A percentile compares a stretch with the other conserved stretches of the same genome.
Conservation (phyloP, 225 moss, liverwort and hornwort genomes). For the Bryum argenteum region DNA sequence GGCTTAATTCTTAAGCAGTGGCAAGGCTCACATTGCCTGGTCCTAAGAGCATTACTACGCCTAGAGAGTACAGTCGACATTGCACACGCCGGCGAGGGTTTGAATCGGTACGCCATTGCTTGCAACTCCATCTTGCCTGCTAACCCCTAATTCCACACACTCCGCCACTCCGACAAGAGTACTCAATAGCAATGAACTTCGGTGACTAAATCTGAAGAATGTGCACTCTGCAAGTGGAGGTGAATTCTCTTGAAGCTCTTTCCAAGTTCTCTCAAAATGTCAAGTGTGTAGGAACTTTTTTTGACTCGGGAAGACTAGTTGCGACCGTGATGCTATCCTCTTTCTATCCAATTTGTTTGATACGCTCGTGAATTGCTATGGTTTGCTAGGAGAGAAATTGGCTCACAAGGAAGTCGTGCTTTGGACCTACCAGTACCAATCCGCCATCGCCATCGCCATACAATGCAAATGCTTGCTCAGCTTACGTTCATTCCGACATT, state of each 20-base stretch:
- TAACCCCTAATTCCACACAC: constrained; percentile 22
- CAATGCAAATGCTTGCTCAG: constrained; percentile 2
- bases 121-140: constrained; percentile 36
- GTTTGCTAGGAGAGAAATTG: no score
- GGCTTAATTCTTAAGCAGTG: constrained; percentile 26
- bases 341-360: no score
- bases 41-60: constrained; percentile 21
- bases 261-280: no score
- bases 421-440: background rate
- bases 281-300: no score
- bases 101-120: constrained; percentile 31
- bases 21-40: constrained; percentile 29
- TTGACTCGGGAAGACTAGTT: no score
- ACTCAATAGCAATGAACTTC: constrained; percentile 12
- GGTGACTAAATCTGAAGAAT: background rate
- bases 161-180: background rate
- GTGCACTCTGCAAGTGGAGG: no score
- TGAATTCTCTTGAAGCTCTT: no score
- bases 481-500: background rate
- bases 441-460: constrained; percentile 19
- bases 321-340: no score
- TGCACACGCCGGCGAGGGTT: constrained; percentile 11
- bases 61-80: constrained; percentile 22
- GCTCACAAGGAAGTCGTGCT: no score
- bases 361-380: no score